Percentiles rank a stretch among this genome's conserved stretches.
Conservation (phyloP, 2,329 filamentous ascomycete species). For the Pseudogymnoascus sp. region DNA sequence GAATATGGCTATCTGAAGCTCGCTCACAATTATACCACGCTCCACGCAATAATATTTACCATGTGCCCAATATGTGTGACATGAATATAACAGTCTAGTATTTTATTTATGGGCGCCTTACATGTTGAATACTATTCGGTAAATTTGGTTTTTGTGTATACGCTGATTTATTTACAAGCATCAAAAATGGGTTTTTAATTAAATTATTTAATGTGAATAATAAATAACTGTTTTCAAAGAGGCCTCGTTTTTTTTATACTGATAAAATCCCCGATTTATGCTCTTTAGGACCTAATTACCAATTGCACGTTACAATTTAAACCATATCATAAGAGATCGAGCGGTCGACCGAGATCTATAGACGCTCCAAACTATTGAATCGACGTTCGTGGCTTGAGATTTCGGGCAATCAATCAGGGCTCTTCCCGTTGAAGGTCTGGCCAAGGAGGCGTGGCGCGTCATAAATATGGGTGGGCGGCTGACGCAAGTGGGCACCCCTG, state of each 20-base stretch:
- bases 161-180: neutral
- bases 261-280: neutral
- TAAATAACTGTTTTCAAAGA: neutral
- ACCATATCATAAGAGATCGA: neutral
- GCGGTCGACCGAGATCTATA: neutral
- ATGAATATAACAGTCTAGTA: neutral
- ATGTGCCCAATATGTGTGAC: neutral
- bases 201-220: neutral
- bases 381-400: neutral
- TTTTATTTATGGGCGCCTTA: neutral
- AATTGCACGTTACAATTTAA: neutral
- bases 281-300: neutral
- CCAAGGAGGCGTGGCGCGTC: neutral
- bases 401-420: neutral
- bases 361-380: neutral
- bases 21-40: neutral
- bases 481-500: slow-evolving; percentile 6
- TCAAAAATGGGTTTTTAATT: neutral
- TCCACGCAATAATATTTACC: neutral
- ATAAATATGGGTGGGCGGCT: slow-evolving; percentile 3
- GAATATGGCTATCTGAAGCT: slow-evolving; percentile 9
- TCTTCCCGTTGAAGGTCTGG: slow-evolving; percentile 2
- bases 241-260: too few species aligned
- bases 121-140: neutral
- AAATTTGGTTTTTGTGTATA: too few species aligned